phyloP scores from a whole-genome alignment of 202 grass and related monocot genomes.

The Bolboschoenoplectus hybrid region DNA sequence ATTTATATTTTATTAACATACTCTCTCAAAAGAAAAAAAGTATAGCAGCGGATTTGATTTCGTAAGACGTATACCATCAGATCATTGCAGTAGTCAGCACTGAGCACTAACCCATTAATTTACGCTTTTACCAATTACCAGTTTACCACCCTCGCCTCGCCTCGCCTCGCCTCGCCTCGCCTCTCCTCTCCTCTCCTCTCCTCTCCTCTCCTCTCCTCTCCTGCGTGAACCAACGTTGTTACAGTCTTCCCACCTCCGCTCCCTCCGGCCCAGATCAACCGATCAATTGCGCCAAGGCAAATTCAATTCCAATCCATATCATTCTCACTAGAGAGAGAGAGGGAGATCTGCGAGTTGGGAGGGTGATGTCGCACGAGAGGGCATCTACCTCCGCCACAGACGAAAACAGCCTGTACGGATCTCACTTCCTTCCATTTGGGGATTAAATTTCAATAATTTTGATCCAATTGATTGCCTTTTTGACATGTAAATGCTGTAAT shows the following conservation, averaged over 20 bases:
- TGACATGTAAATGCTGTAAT: conserved; percentile 1
- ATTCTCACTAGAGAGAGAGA: conserved; percentile 42
- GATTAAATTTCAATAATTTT: conserved; percentile 8
- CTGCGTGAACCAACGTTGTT: not conserved
- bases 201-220: too few species aligned
- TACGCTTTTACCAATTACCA: too few species aligned
- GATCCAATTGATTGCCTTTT: conserved; percentile 5
- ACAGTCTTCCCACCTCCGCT: conserved; percentile 33
- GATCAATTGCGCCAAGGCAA: not conserved
- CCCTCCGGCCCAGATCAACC: not conserved
- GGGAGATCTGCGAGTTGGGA: conserved; percentile 23
- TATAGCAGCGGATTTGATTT: too few species aligned
- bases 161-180: too few species aligned
- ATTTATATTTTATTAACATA: too few species aligned
- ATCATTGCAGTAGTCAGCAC: too few species aligned
- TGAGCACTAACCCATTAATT: too few species aligned
- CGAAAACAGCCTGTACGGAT: conserved; percentile 71
- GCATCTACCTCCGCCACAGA: conserved; percentile 55
- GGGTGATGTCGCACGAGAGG: conserved; percentile 65
- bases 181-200: too few species aligned
- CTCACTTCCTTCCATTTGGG: not conserved
- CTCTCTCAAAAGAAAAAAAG: too few species aligned
- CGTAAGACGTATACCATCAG: too few species aligned
- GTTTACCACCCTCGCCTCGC: too few species aligned
- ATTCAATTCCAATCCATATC: conserved; percentile 58